A percentile compares a stretch with the other conserved stretches of the same genome.
Evolutionary conservation across 257 asterid species (phyloP).

Genomic region (Fraxinus quadrangulata): DNA sequence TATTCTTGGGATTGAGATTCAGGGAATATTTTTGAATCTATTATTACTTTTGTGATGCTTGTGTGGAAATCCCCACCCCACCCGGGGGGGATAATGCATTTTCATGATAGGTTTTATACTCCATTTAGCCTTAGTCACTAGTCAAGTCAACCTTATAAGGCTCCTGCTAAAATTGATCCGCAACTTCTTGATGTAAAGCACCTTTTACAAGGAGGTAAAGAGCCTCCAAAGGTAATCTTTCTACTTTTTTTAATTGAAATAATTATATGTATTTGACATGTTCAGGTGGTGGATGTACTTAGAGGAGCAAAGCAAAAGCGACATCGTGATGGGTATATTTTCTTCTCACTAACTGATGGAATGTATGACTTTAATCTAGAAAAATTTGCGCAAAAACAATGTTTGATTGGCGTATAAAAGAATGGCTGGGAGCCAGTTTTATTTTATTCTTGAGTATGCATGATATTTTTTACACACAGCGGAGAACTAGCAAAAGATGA

Average conservation of each 20-base stretch:
- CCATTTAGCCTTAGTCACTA: background rate
- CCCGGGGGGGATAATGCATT: background rate
- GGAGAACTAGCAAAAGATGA: no score
- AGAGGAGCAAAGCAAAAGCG: slow-evolving; percentile 75
- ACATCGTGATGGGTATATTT: slow-evolving; percentile 79
- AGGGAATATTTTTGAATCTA: background rate
- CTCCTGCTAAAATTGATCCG: slow-evolving; percentile 96
- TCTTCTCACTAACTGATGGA: background rate
- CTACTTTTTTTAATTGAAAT: slow-evolving; percentile 13
- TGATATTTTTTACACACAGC: no score
- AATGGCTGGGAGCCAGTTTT: no score
- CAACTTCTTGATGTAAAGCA: slow-evolving; percentile 87
- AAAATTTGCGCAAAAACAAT: no score
- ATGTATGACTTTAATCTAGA: background rate
- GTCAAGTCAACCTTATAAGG: slow-evolving; percentile 37
- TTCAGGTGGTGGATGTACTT: slow-evolving; percentile 78
- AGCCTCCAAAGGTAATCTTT: slow-evolving; percentile 69
- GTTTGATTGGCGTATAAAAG: no score
- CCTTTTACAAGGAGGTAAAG: slow-evolving; percentile 81
- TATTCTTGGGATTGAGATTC: no score
- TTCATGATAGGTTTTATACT: background rate
- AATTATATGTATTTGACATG: slow-evolving; percentile 19
- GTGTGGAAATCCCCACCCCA: background rate
- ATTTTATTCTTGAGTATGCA: no score
- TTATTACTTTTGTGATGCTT: background rate